phyloP scores from a whole-genome alignment of 2,329 filamentous ascomycete genomes.

The Stachybotrys chartarum region DNA sequence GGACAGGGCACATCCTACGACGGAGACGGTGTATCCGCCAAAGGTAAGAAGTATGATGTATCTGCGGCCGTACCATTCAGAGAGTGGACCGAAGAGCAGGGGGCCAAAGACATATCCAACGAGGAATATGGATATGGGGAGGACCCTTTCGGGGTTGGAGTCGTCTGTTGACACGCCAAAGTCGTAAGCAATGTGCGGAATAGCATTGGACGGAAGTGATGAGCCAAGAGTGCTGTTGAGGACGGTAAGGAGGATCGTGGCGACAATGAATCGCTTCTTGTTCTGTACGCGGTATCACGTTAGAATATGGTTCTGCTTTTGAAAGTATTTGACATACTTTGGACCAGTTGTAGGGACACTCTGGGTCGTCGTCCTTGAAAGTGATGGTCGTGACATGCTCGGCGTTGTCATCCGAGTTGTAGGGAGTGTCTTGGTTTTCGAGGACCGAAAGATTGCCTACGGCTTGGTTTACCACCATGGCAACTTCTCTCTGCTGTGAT shows the following conservation, averaged over 20 bases:
- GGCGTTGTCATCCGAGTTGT: background rate
- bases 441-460: background rate
- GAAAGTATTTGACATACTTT: background rate
- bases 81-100: background rate
- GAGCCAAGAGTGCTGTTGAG: background rate
- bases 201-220: background rate
- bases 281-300: background rate
- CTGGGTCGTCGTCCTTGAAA: background rate
- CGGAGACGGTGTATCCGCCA: background rate
- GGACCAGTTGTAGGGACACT: background rate
- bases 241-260: background rate
- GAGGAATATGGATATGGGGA: background rate
- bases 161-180: background rate
- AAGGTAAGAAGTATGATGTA: background rate
- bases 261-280: background rate
- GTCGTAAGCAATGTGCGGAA: background rate
- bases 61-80: background rate
- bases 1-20: background rate
- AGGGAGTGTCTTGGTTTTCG: background rate
- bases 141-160: background rate
- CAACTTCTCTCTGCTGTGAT: too few species aligned
- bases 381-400: background rate
- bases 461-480: background rate
- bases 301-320: background rate
- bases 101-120: conserved; percentile 1